These are phyloP conservation scores for Coemansia sp. DNA, from an alignment of 192 early-diverging fungal species.

Conservation along the genomic window DNA sequence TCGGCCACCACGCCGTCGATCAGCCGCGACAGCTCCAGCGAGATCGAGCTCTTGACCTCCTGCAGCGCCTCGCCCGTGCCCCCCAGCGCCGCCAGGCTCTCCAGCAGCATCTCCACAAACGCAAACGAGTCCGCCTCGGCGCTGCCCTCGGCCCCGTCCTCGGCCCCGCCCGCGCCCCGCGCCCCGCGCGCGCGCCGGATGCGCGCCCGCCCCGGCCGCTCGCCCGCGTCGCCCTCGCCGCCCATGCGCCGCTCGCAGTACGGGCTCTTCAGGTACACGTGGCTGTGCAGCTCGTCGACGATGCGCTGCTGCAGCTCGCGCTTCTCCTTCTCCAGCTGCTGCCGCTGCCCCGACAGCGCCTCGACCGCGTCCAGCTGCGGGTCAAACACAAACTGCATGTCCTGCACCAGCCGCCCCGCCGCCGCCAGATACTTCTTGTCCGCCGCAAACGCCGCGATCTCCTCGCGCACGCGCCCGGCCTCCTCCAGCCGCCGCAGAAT, in stretches of 20 bases:
- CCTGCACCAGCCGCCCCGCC: slow-evolving; percentile 59
- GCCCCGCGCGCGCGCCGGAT: slow-evolving; percentile 50
- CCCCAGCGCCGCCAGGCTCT: slow-evolving; percentile 59
- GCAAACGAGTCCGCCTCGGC: slow-evolving; percentile 74
- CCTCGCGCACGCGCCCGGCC: slow-evolving; percentile 60
- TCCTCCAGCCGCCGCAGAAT: slow-evolving; percentile 73
- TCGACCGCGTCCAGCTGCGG: slow-evolving; percentile 65
- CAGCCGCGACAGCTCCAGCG: slow-evolving; percentile 64
- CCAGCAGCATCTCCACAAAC: slow-evolving; percentile 73
- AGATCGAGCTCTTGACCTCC: slow-evolving; percentile 66
- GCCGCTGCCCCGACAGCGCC: slow-evolving; percentile 62
- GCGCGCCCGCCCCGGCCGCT: slow-evolving; percentile 5
- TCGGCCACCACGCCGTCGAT: slow-evolving; percentile 70
- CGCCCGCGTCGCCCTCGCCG: slow-evolving; percentile 33
- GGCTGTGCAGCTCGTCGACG: slow-evolving; percentile 73
- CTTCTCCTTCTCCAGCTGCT: slow-evolving; percentile 58
- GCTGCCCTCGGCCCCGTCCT: slow-evolving; percentile 52
- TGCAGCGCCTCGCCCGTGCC: slow-evolving; percentile 42
- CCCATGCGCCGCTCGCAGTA: slow-evolving; percentile 62
- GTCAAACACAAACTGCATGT: slow-evolving; percentile 59
- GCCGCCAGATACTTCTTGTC: slow-evolving; percentile 72
- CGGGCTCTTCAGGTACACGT: slow-evolving; percentile 72
- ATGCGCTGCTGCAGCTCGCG: slow-evolving; percentile 53
- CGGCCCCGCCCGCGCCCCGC: slow-evolving; percentile 1
- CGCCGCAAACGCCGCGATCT: slow-evolving; percentile 53